Base-by-base conservation (phyloP, 2,329 filamentous ascomycete genomes). In the Fusarium caatingaense region DNA sequence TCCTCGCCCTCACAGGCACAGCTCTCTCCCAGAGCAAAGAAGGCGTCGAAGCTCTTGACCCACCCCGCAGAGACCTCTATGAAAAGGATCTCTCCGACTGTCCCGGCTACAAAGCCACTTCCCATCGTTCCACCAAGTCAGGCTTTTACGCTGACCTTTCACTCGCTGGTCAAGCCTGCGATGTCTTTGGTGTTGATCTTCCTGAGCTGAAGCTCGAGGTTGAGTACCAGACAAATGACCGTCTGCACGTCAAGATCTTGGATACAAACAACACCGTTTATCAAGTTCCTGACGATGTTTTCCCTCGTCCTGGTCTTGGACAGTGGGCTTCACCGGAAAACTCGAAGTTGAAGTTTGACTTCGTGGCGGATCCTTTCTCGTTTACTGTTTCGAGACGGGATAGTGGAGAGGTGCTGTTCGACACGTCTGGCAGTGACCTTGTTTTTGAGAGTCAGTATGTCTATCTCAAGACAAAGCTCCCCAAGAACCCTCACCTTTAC, bases 381-480 rank as follows among this genome's bases (percentile, higher is more conserved):
- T 94, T 94, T 80, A 84, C 83, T 0, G 84, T 94, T 12, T 78
- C 74, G 8, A 80, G 84, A 9, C 65, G 72, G 8, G 74, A 74
- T 40, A 80, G 80, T 3, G 75, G 78, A 0, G 83, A 85, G 32
- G 83, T 88, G 3, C 79, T 94, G 5, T 94, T 94, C 45, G 90
- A 94, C 73, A 92, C 91, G 0, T 88, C 88, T 1, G 89, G 85
- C 2, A 86, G 87, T 6, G 83, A 84, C 11, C 81, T 96, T 13
- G 83, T 96, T 45, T 96, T 94, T 72, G 90, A 96, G 80, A 88
- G 88, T 13, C 92, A 96, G 78, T 96, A 93, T 74, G 79, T 96
- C 25, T 88, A 90, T 21, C 83, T 95, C 62, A 86, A 91, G 45
- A 94, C 92, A 3, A 87, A 84, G 64, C 83, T 96, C 13, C 92